Evolutionary conservation across 2,329 filamentous ascomycete genomes (phyloP).

Genomic region (Pestalotiopsis sp.): DNA sequence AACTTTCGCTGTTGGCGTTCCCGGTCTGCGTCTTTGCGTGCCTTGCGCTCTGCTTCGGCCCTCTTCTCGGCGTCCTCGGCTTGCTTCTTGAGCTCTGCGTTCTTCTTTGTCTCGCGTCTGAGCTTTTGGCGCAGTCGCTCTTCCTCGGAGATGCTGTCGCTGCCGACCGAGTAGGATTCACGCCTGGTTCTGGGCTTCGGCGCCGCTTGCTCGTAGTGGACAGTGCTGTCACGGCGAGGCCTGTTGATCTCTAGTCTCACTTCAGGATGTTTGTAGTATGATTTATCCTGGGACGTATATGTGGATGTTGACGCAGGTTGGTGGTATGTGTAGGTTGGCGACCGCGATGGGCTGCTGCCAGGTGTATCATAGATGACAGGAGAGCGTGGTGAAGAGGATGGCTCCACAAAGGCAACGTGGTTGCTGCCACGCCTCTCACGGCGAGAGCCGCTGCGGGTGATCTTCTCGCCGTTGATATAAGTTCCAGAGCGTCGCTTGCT

Average conservation of each 20-base stretch:
- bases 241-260: constrained; percentile 11
- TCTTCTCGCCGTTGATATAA: constrained; percentile 10
- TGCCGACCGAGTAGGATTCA: background rate
- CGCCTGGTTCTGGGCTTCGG: background rate
- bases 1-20: background rate
- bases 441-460: constrained; percentile 2
- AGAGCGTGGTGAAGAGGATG: constrained; percentile 8
- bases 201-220: constrained; percentile 1
- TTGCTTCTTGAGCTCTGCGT: constrained; percentile 3
- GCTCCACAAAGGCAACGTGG: constrained; percentile 11
- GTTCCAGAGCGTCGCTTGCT: constrained; percentile 13
- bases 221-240: constrained; percentile 3
- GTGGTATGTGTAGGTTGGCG: constrained; percentile 5
- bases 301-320: background rate
- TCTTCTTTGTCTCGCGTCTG: constrained; percentile 7
- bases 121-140: background rate
- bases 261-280: constrained; percentile 1
- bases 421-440: constrained; percentile 11
- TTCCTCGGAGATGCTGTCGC: constrained; percentile 5
- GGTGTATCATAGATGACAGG: constrained; percentile 9
- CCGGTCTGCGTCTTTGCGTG: background rate
- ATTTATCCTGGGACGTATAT: background rate
- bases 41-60: background rate
- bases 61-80: background rate
- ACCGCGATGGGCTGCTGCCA: constrained; percentile 6